Base-by-base conservation (phyloP, 1,139 yeast species). In the Pneumocystis oryctolagi region DNA sequence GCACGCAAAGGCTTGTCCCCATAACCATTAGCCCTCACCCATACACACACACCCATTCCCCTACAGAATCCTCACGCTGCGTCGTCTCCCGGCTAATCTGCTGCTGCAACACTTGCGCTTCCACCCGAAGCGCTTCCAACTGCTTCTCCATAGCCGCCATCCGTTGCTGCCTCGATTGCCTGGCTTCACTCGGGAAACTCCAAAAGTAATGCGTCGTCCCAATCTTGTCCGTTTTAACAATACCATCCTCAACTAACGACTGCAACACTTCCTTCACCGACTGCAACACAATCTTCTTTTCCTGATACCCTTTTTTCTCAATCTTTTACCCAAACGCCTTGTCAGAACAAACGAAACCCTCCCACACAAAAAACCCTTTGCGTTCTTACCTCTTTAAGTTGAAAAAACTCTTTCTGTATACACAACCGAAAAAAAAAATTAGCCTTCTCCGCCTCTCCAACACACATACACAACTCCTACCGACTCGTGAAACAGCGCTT, bases 221-320 rank as follows among this genome's bases (percentile, higher is more conserved):
- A 62, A 64, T 64, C 42, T 64, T 64, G 55, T 64, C 65, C 20
- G 55, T 60, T 31, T 60, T 58, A 31, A 64, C 62, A 35, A 64
- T 37, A 16, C 64, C 64, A n/a, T 64, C 65, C n/a, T 64, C 65
- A n/a, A 64, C 64, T 18, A 64, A 56, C 28, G 61, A 59, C 12
- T 64, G 62, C 12, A 64, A 59, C 8, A 62, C 60, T 28, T 64
- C 65, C 14, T 62, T 47, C 35, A 64, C 58, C 12, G 65, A 59
- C 34, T 62, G 62, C n/a, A 62, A 39, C 28, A 59, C 61, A 39
- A 64, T 64, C 18, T 60, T 60, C 28, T 42, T 58, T 32, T 64
- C 61, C 32, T 59, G 60, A 5, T 59, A 39, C 4, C 63, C 65
- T 14, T 62, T 34, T 40, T 64, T 64, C 35, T 64, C 65, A 25